These are phyloP conservation scores for Fagus sylvatica DNA, from an alignment of 306 rosid species.

Conservation along the genomic window DNA sequence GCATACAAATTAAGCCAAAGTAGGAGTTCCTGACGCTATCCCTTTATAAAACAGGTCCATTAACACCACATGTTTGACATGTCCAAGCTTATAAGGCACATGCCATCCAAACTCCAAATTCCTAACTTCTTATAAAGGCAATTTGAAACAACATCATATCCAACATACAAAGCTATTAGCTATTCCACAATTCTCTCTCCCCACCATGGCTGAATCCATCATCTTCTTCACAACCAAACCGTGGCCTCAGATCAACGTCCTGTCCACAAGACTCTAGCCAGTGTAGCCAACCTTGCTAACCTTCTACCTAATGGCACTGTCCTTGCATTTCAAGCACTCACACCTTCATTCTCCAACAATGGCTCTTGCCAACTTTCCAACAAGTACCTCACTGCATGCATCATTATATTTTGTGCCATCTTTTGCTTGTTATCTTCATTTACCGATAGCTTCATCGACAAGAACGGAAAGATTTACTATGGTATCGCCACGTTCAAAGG, in stretches of 20 bases:
- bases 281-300: slow-evolving; percentile 37
- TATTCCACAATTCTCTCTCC: background rate
- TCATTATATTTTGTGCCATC: slow-evolving; percentile 19
- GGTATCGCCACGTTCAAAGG: slow-evolving; percentile 19
- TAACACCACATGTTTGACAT: slow-evolving; percentile 6
- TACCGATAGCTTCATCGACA: slow-evolving; percentile 28
- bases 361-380: slow-evolving; percentile 35
- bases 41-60: background rate
- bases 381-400: slow-evolving; percentile 23
- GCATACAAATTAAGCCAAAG: slow-evolving; percentile 8
- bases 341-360: slow-evolving; percentile 46
- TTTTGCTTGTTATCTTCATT: slow-evolving; percentile 39
- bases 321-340: slow-evolving; percentile 37
- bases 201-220: slow-evolving; percentile 22
- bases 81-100: background rate
- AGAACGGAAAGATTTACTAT: slow-evolving; percentile 19
- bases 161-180: too few relatives aligned
- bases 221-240: background rate
- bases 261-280: slow-evolving; percentile 31
- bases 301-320: slow-evolving; percentile 46
- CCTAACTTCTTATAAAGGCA: background rate
- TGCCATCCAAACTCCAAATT: background rate
- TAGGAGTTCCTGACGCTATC: slow-evolving; percentile 22
- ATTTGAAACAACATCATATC: background rate
- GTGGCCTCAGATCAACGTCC: background rate